Conservation (phyloP, 169 alveolate genomes). For the Plasmodium vivax region DNA sequence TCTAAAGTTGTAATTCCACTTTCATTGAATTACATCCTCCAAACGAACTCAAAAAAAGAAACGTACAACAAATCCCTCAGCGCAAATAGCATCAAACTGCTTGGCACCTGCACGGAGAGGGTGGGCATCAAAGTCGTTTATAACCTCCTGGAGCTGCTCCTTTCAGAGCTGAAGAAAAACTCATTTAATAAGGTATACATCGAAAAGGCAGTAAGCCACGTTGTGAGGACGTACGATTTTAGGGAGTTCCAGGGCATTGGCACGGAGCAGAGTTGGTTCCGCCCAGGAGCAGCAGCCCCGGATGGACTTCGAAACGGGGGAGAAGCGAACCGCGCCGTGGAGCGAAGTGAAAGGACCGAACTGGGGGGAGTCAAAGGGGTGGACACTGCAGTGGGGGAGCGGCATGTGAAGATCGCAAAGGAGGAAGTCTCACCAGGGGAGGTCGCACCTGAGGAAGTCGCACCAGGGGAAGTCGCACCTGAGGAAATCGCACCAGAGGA, state of each 20-base stretch:
- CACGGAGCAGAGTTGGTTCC: neutral
- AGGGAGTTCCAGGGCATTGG: conserved; percentile 15
- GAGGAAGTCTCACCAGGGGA: neutral
- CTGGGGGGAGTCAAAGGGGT: neutral
- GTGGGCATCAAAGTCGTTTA: conserved; percentile 38
- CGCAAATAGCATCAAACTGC: conserved; percentile 35
- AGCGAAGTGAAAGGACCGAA: neutral
- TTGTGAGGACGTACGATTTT: conserved; percentile 48
- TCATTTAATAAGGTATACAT: conserved; percentile 51
- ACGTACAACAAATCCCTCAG: conserved; percentile 55
- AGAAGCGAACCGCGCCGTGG: neutral
- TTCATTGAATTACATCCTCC: conserved; percentile 51
- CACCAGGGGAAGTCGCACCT: neutral
- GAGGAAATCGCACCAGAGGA: neutral
- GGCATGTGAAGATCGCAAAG: neutral
- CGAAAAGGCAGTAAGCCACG: conserved; percentile 60
- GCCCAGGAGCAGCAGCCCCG: neutral
- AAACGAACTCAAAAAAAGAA: conserved; percentile 52
- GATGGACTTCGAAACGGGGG: neutral
- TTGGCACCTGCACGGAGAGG: conserved; percentile 53
- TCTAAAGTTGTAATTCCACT: conserved; percentile 43
- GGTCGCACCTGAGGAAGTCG: neutral
- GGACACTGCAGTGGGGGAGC: neutral
- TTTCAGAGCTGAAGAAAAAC: conserved; percentile 55
- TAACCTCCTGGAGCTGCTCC: neutral